Conservation (phyloP, 495 filamentous ascomycete species). For the Penicillium waksmanii region DNA sequence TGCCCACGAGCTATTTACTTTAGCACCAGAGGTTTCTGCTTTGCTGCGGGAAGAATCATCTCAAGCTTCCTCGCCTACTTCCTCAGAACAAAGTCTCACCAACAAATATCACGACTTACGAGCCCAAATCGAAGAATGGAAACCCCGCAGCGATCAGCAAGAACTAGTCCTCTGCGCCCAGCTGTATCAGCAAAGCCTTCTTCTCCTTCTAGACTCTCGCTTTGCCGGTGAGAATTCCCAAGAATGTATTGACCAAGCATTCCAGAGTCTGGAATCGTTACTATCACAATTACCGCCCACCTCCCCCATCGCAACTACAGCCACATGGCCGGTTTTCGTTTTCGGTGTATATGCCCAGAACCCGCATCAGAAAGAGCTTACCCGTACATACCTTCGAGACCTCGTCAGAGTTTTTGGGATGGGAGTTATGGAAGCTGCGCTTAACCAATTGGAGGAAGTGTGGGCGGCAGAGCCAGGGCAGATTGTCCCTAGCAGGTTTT, state of each 20-base stretch:
- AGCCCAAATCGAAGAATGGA: slow-evolving; percentile 12
- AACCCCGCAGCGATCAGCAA: slow-evolving; percentile 12
- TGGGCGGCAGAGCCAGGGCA: slow-evolving; percentile 11
- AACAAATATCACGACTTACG: slow-evolving; percentile 10
- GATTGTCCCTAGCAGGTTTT: slow-evolving; percentile 16
- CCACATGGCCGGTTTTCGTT: slow-evolving; percentile 23
- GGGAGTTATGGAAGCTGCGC: slow-evolving; percentile 23
- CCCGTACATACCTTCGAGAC: slow-evolving; percentile 14
- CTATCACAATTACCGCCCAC: slow-evolving; percentile 17
- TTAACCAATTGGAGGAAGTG: slow-evolving; percentile 17
- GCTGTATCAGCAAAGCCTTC: slow-evolving; percentile 22
- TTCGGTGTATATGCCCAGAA: slow-evolving; percentile 15
- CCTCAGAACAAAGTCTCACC: neutral
- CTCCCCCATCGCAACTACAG: slow-evolving; percentile 21
- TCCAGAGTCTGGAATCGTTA: slow-evolving; percentile 8
- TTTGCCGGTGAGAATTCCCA: slow-evolving; percentile 5
- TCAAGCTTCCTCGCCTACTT: neutral
- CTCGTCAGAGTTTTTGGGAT: slow-evolving; percentile 18
- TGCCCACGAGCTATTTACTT: slow-evolving; percentile 20
- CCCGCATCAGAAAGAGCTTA: slow-evolving; percentile 6
- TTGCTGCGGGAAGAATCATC: slow-evolving; percentile 9
- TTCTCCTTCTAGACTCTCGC: slow-evolving; percentile 19
- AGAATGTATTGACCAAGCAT: slow-evolving; percentile 12
- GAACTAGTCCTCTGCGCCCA: slow-evolving; percentile 20
- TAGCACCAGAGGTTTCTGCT: slow-evolving; percentile 14